Base-by-base conservation (phyloP, 2,329 filamentous ascomycete genomes). In the Ceratocystis colombiana region DNA sequence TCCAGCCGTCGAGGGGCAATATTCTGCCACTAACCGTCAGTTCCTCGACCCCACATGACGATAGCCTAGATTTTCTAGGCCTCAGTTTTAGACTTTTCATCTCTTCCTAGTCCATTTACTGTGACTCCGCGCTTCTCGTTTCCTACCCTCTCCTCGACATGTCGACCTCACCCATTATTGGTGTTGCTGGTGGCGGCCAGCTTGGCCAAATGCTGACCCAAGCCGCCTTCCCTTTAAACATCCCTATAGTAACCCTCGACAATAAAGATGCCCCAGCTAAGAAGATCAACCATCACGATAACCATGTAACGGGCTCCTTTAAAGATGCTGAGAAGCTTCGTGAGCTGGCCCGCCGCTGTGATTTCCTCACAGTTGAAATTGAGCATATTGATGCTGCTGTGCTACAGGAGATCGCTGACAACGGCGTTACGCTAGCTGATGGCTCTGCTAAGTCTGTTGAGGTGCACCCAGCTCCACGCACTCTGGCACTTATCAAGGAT, bases 121-220 rank as follows among this genome's bases (percentile, higher is more conserved):
- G 15, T 33, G 46, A 1, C 28, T 22, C 7, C 2, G 15, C 48
- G 44, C 30, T 25, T 44, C 50, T n/a, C 25, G 5, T 7, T 10
- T 12, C 17, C 17, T 5, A 22, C 55, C 12, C 22, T 37, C 33
- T 25, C 17, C 33, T 6, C 61, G 71, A 48, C 64, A 74, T 74
- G 73, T 69, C 69, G 44, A 72, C 70, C 64, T 70, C 72, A 46
- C 76, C 77, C n/a, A 75, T 79, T 53, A 77, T 84, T 66, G 81
- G 81, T 66, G 75, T 84, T 64, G 74, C 84, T 1, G 81, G 81
- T 68, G 81, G 81, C 64, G 89, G 89, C 72, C 89, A 92, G 77
- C 82, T 99, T 50, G 94, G 93, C 68, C 89, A 90, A 70, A 97
- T 97, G 94, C 84, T 97, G 22, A 88, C 89, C 70, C 90, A 97